phyloP scores from a whole-genome alignment of 805 yeast species.

The Blastobotrys americana region DNA sequence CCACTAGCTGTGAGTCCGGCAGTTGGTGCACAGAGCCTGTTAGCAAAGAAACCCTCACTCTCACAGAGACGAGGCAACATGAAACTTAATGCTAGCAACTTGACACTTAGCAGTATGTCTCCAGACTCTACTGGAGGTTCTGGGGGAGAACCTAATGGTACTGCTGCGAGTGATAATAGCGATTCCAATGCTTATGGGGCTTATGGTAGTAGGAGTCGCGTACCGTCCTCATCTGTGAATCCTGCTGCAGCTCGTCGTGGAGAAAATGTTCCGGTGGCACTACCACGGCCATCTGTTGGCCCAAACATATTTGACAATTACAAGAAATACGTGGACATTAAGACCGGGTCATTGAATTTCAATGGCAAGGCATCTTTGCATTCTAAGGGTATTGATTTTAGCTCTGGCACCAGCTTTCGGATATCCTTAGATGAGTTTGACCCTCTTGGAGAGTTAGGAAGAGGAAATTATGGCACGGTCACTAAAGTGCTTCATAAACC shows the following conservation, averaged over 20 bases:
- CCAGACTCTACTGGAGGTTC: conserved; percentile 21
- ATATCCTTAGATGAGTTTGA: conserved; percentile 80
- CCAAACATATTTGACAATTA: conserved; percentile 60
- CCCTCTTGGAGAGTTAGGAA: conserved; percentile 69
- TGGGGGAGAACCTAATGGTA: conserved; percentile 20
- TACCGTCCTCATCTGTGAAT: too few relatives aligned
- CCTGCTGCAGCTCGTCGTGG: too few relatives aligned
- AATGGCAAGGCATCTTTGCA: conserved; percentile 90
- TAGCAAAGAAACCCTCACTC: conserved; percentile 25
- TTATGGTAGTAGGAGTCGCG: too few relatives aligned
- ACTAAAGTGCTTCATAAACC: conserved; percentile 90
- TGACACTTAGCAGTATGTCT: conserved; percentile 12
- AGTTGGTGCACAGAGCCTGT: conserved; percentile 16
- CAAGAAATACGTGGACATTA: conserved; percentile 81
- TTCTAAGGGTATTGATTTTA: conserved; percentile 85
- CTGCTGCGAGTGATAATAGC: too few relatives aligned
- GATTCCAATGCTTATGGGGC: too few relatives aligned
- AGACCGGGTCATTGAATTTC: conserved; percentile 85
- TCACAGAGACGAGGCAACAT: conserved; percentile 32
- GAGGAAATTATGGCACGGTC: conserved; percentile 96
- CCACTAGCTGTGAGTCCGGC: conserved; percentile 25
- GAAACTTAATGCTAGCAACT: conserved; percentile 14
- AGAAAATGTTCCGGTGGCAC: too few relatives aligned
- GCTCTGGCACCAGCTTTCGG: conserved; percentile 78
- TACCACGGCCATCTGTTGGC: conserved; percentile 23